Conservation (phyloP, 2,329 filamentous ascomycete genomes). For the Geosmithia morbida region DNA sequence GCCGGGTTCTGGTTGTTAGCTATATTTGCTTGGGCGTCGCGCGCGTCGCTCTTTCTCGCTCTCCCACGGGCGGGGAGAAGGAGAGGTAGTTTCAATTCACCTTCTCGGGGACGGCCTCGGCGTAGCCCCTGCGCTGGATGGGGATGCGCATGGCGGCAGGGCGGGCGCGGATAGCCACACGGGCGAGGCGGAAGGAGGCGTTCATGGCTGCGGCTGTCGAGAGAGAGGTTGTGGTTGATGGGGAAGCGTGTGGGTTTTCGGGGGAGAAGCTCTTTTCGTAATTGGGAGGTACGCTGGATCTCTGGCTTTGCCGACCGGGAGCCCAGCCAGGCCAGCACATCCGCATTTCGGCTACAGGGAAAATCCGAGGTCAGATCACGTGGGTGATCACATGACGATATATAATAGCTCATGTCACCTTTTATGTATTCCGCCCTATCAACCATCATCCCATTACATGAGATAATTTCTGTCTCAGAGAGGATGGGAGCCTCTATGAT, state of each 20-base stretch:
- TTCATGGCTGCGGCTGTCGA: slow-evolving; percentile 54
- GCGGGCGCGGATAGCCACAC: slow-evolving; percentile 73
- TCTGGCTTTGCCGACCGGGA: slow-evolving; percentile 21
- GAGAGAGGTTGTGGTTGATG: slow-evolving; percentile 17
- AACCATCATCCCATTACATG: no score
- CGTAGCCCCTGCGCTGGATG: slow-evolving; percentile 80
- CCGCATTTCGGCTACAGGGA: slow-evolving; percentile 23
- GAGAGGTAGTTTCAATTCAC: slow-evolving; percentile 24
- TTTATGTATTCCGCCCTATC: no score
- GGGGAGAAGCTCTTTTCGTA: slow-evolving; percentile 3
- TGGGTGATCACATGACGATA: slow-evolving; percentile 15
- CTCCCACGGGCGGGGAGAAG: slow-evolving; percentile 2
- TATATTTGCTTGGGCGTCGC: background rate
- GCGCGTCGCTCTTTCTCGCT: background rate
- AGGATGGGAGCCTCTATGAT: no score
- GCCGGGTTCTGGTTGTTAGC: slow-evolving; percentile 7
- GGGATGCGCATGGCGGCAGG: slow-evolving; percentile 63
- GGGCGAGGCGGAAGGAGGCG: slow-evolving; percentile 72
- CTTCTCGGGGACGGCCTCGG: slow-evolving; percentile 77
- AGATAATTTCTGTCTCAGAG: no score
- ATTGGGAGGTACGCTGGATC: slow-evolving; percentile 33
- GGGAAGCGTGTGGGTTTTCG: slow-evolving; percentile 14
- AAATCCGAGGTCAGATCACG: slow-evolving; percentile 20
- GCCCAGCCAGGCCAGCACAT: slow-evolving; percentile 2
- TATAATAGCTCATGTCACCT: background rate